phyloP scores from a whole-genome alignment of 176 grass and related monocot genomes.

The Areca catechu region DNA sequence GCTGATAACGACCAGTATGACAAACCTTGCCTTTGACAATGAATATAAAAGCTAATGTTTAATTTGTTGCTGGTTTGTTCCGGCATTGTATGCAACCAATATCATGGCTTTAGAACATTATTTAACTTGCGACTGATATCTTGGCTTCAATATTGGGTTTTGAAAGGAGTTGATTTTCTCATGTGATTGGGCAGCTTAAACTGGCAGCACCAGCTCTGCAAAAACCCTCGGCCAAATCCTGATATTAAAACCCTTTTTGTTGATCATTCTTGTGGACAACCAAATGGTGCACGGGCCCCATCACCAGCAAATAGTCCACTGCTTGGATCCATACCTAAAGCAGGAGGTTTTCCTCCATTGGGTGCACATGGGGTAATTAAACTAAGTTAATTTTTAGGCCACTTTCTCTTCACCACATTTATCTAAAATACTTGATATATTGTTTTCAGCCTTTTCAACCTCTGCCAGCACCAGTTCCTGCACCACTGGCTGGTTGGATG shows the following conservation, averaged over 20 bases:
- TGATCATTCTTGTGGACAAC: constrained; percentile 94
- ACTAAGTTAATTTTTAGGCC: not conserved
- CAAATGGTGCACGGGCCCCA: constrained; percentile 93
- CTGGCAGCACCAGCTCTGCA: constrained; percentile 99
- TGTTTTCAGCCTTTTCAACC: constrained; percentile 86
- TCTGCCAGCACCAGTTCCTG: constrained; percentile 58
- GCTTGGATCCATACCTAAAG: constrained; percentile 78
- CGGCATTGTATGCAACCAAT: not conserved
- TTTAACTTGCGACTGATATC: not conserved
- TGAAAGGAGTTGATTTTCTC: constrained; percentile 8
- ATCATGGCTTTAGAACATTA: no score
- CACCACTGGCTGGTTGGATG: constrained; percentile 93
- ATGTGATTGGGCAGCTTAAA: constrained; percentile 69
- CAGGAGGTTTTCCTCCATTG: constrained; percentile 86
- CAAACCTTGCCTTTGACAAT: no score
- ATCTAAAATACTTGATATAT: constrained; percentile 12
- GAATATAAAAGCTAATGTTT: no score
- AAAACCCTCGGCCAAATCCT: constrained; percentile 98
- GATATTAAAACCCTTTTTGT: constrained; percentile 99
- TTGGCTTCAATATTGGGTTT: not conserved
- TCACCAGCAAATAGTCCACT: constrained; percentile 82
- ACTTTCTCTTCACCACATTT: constrained; percentile 6
- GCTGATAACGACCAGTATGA: no score
- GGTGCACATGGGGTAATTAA: constrained; percentile 82
- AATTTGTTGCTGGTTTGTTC: not conserved